Base-by-base conservation (phyloP, 306 rosid genomes). In the Medicago lupulina region DNA sequence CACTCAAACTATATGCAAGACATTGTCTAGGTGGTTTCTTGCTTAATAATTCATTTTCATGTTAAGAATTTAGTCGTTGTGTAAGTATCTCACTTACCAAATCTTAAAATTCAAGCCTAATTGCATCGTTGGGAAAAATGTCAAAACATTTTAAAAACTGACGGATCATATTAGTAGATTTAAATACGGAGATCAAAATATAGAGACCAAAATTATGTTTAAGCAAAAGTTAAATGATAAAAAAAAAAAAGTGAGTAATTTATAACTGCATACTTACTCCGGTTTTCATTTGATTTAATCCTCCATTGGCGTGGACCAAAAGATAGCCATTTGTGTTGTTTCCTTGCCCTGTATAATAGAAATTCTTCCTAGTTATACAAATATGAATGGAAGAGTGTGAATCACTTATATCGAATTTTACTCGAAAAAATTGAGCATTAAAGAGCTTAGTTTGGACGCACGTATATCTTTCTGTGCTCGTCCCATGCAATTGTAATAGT, bases 281-380 rank as follows among this genome's bases (percentile, higher is more conserved):
- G 0, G 81, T 73, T 82, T 79, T 91, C 97, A 91, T 91, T 71
- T 91, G 97, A 85, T 91, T 91, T 74, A 91, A 79, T 16, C 95
- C 97, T 58, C 97, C 97, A 38, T 91, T 91, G 38, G 92, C 84
- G 1, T 79, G 83, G 53, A 84, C 67, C 23, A 89, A 16, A 67
- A 91, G 63, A 79, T 77, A 91, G 34, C 94, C 97, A 78, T 87
- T 85, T 63, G 92, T 89, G 15, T 73, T n/a, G 44, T 44, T 77
- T 67, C 40, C 57, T 8, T 62, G 31, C 46, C 73, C 92, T 89
- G 74, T 73, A 60, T 21, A 57, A 76, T 63, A 64, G 3, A 64
- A 18, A 73, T n/a, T 55, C 16, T 81, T 70, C 18, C 54, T 71
- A 58, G 62, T 82, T 76, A 61, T 61, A 80, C 25, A 77, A 41